Evolutionary conservation across 2,329 filamentous ascomycete genomes (phyloP), one percentile per base, ranked within the genome.

Genomic region (Ophiostoma sp.): DNA sequence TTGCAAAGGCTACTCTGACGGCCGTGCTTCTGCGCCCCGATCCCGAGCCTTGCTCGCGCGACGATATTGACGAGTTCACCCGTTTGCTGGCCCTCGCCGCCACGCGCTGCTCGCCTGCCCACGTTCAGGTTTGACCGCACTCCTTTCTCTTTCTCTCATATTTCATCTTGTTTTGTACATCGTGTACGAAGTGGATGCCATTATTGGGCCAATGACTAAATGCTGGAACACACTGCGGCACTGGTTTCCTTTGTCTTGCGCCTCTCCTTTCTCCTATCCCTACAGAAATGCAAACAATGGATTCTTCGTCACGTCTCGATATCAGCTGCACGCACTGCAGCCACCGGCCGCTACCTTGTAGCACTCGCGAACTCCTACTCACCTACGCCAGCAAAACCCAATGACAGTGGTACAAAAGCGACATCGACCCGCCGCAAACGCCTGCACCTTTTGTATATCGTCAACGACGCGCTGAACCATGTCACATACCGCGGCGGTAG

Each of bases 211-310:
- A 63, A 63, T 63, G 60, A 63, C 60, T 63, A 63, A 63, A 63
- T 42, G 16, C 40, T 42, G 60, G 60, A 62, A 60, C 18, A n/a
- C 36, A n/a, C 40, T 45, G 55, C 18, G 49, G 49, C 40, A 41
- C 65, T 45, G 36, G 38, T 41, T 40, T 62, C 58, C 36, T 62
- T 40, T 41, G 55, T 63, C 66, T 67, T 69, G 66, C 69, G 66
- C 72, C 69, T 64, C 62, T 73, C 71, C 70, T 70, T 71, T 64
- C 38, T 52, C 45, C 5, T 7, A 49, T 9, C 36, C 11, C 27
- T 36, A 80, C 86, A 96, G 93, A 90, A 87, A 83, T 93, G 91
- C 85, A 96, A 93, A 85, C 83, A 85, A 79, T 96, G 92, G 92
- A 89, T 94, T 75, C 79, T 93, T 76, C 84, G 84, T 74, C 86